Base-by-base conservation (phyloP, 306 rosid species). In the Acacia acuminata region DNA sequence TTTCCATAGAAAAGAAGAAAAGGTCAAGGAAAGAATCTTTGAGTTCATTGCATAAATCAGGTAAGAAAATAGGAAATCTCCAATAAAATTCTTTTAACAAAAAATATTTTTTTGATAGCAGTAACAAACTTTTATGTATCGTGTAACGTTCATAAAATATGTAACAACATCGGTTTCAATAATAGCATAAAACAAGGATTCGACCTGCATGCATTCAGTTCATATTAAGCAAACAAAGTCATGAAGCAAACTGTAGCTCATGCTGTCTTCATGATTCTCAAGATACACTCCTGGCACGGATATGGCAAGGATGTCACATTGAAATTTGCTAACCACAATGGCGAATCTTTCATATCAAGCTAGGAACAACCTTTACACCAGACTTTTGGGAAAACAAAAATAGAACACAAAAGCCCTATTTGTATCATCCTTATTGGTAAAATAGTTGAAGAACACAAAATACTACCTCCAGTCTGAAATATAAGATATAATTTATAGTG, bases 141-240 rank as follows among this genome's bases (percentile, higher is more conserved):
- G 56, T 8, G 5, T 50, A 13, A 40, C 44, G 32, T 40, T 20
- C 7, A 15, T 11, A 43, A 3, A 1, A 17, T 27, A 42, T 58
- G 30, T 27, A 27, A 27, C 30, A 53, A 55, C 64, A 38, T 36
- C 20, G 58, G 16, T 8, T 67, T 22, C 51, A 38, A 36, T 19
- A 53, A 16, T 1, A 34, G 42, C 67, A 81, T 36, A 36, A 58
- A 72, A 80, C 43, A 63, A 81, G 79, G 65, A 48, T 17, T 4
- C 19, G 25, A 80, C 22, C 12, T 13, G 53, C 71, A 56, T 16
- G 9, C n/a, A 75, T 12, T 67, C 25, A 7, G 38, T 69, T 10
- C 74, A 44, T 44, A 20, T 13, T 63, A 63, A 63, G 68, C 38
- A 27, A 7, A 32, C 38, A 12, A 63, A 27, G 13, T 25, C 16